Percentiles rank a stretch among this genome's conserved stretches.
Evolutionary conservation across 176 grass and related monocot genomes (phyloP).

Genomic region (Guadua angustifolia): DNA sequence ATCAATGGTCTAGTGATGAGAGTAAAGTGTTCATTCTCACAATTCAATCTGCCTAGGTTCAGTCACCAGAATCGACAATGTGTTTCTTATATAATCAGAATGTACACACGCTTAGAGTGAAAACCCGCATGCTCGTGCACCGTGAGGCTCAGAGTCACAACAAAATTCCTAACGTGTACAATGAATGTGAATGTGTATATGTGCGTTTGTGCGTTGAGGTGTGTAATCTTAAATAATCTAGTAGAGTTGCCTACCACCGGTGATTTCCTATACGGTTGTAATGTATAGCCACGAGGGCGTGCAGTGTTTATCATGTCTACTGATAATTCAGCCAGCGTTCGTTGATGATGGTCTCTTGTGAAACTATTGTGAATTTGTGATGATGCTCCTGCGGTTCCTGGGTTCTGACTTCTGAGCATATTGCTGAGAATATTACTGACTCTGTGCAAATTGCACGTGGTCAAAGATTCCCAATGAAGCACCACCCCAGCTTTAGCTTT

Average conservation of each 20-base stretch:
- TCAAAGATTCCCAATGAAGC: slow-evolving; percentile 50
- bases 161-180: no score
- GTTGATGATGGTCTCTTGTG: neutral
- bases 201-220: no score
- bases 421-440: slow-evolving; percentile 30
- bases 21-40: no score
- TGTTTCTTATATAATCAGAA: no score
- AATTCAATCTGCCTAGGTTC: no score
- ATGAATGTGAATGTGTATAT: no score
- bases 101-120: no score
- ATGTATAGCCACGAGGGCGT: neutral
- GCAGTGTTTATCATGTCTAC: neutral
- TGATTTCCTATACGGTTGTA: neutral
- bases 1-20: no score
- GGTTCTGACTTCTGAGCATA: slow-evolving; percentile 20
- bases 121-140: no score
- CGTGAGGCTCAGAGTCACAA: no score
- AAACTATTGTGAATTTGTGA: neutral
- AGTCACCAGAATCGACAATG: no score
- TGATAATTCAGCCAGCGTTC: neutral
- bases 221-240: no score
- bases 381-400: slow-evolving; percentile 18
- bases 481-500: slow-evolving; percentile 36
- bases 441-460: slow-evolving; percentile 42
- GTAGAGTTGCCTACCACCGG: neutral